A percentile compares a stretch with the other conserved stretches of the same genome.
These are phyloP conservation scores for Thamnidium elegans DNA, from an alignment of 192 early-diverging fungal species.

Conservation along the genomic window DNA sequence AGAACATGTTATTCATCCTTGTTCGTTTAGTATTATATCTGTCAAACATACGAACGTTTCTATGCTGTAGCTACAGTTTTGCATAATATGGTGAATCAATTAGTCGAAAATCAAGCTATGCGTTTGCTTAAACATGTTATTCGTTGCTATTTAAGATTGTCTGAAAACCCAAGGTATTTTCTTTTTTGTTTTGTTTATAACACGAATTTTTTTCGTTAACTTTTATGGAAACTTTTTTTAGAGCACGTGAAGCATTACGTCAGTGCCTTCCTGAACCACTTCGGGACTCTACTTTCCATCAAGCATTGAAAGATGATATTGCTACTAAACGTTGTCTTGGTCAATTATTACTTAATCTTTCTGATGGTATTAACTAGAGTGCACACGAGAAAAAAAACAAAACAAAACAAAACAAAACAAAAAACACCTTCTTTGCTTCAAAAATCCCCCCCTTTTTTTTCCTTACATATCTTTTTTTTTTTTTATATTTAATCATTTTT, in stretches of 20 bases:
- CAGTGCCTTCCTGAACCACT: slow-evolving; percentile 88
- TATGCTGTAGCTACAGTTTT: slow-evolving; percentile 94
- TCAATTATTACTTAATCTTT: slow-evolving; percentile 61
- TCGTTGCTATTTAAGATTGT: slow-evolving; percentile 87
- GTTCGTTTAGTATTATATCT: slow-evolving; percentile 63
- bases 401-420: too few relatives aligned
- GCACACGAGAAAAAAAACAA: neutral
- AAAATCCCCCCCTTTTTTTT: too few relatives aligned
- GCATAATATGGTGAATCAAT: slow-evolving; percentile 89
- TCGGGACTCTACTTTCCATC: slow-evolving; percentile 82
- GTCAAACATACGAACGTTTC: slow-evolving; percentile 89
- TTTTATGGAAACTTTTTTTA: slow-evolving; percentile 6
- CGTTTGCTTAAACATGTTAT: slow-evolving; percentile 92
- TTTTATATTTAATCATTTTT: too few relatives aligned
- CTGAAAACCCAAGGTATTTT: slow-evolving; percentile 78
- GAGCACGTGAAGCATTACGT: slow-evolving; percentile 87
- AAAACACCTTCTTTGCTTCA: too few relatives aligned
- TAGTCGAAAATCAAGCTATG: slow-evolving; percentile 81
- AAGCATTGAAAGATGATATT: slow-evolving; percentile 84
- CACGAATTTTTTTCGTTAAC: neutral
- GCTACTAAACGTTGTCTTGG: slow-evolving; percentile 83
- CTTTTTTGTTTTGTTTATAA: too few relatives aligned
- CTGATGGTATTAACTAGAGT: slow-evolving; percentile 37
- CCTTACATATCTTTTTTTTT: too few relatives aligned
- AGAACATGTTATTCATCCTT: slow-evolving; percentile 16